Evolutionary conservation across 164 flowering plant species (phyloP), one percentile per base, ranked within the genome.

Genomic region (Vitis labrusca): DNA sequence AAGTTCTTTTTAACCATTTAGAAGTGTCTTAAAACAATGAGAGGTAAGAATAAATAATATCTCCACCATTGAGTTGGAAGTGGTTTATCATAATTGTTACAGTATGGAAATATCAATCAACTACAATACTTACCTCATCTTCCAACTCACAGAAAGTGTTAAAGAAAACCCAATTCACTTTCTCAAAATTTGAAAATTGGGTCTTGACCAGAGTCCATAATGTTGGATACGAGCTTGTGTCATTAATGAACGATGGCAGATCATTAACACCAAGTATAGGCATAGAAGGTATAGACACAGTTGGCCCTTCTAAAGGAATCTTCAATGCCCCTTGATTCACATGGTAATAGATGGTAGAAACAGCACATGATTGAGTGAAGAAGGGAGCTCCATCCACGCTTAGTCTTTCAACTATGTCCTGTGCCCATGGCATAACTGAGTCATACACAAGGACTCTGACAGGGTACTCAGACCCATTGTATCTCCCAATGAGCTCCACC

Each of bases 331-430:
- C 83, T 8, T 60, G 68, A 27, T 64, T 37, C 0, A 70, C 69
- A 57, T 73, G 71, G 66, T 76, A 81, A 59, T 77, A 82, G 0
- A 84, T 61, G 14, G 63, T 61, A 67, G 51, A 56, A 13, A 85
- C 82, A 3, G 70, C 66, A 52, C 82, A 76, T 0, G 88, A 51
- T 27, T 86, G 86, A 32, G 95, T 84, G 74, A 78, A 85, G 61
- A 88, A 83, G 0, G 87, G 11, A 8, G 84, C 91, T 1, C 75
- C 84, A 9, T 16, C n/a, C 9, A 90, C 2, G 3, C 85, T 86
- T 2, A 16, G 32, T 6, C 51, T 16, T 44, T 69, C 67, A 2
- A 81, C 87, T 0, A 87, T 57, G 5, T 82, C 83, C 3, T 85
- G 60, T 5, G 67, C 84, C 91, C 90, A 88, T 9, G 87, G 76